Evolutionary conservation across 495 filamentous ascomycete species (phyloP).

Genomic region (Lasiosphaeria ovina): DNA sequence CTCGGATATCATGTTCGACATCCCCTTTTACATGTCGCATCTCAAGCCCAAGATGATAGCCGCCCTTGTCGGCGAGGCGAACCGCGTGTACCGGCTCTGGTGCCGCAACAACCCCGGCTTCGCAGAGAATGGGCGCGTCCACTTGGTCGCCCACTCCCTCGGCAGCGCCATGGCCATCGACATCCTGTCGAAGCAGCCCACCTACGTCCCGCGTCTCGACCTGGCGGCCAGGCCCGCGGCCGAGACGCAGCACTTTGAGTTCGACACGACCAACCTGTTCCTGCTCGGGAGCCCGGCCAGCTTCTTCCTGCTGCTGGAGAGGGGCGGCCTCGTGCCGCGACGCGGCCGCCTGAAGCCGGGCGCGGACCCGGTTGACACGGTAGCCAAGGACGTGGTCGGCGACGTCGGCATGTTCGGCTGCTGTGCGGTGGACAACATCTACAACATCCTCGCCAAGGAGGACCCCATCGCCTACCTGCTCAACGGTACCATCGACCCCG

Average conservation of each 20-base stretch:
- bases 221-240: conserved; percentile 37
- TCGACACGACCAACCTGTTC: conserved; percentile 86
- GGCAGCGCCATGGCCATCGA: conserved; percentile 93
- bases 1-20: conserved; percentile 95
- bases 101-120: conserved; percentile 89
- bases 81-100: conserved; percentile 91
- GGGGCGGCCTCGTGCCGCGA: conserved; percentile 76
- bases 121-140: conserved; percentile 73
- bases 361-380: conserved; percentile 58
- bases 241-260: conserved; percentile 74
- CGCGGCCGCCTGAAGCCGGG: conserved; percentile 71
- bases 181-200: conserved; percentile 86
- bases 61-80: conserved; percentile 87
- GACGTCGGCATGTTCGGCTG: conserved; percentile 81
- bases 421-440: conserved; percentile 90
- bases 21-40: conserved; percentile 94
- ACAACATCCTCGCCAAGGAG: conserved; percentile 76
- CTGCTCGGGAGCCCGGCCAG: conserved; percentile 88
- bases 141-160: conserved; percentile 89
- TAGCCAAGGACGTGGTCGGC: conserved; percentile 64
- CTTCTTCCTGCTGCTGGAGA: conserved; percentile 89
- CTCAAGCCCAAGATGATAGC: conserved; percentile 93
- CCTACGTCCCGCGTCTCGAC: conserved; percentile 51
- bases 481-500: conserved; percentile 82
- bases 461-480: conserved; percentile 84